A percentile compares a stretch with the other conserved stretches of the same genome.
Conservation (phyloP, 2,329 filamentous ascomycete species). For the Fusarium anthophilum region DNA sequence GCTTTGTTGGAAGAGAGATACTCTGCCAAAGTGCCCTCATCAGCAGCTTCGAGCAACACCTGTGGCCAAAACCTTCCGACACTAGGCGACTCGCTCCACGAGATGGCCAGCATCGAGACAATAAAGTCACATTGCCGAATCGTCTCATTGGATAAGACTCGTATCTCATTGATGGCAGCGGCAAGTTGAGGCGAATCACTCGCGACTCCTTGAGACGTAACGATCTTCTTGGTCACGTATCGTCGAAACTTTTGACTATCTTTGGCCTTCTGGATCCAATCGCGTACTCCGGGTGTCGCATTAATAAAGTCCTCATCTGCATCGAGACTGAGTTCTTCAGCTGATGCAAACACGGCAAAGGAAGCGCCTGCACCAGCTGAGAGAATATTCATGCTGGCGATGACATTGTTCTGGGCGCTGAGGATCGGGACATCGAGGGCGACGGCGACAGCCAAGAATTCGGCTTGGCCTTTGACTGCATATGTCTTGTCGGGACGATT, state of each 20-base stretch:
- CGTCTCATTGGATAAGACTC: not conserved
- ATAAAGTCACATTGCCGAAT: not conserved
- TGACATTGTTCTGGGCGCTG: not conserved
- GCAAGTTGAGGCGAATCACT: not conserved
- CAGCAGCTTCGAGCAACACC: not conserved
- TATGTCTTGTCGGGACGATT: not conserved
- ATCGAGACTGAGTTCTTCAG: not conserved
- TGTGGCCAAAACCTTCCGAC: not conserved
- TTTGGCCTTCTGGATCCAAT: not conserved
- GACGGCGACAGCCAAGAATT: not conserved
- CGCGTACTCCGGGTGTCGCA: not conserved
- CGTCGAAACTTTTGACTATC: not conserved
- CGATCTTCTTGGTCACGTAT: slow-evolving; percentile 1
- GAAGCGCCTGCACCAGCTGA: not conserved
- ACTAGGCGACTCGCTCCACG: not conserved
- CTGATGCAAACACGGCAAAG: not conserved
- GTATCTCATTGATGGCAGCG: not conserved
- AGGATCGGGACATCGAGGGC: not conserved
- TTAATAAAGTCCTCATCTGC: not conserved
- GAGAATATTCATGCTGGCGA: not conserved
- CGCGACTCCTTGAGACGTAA: not conserved
- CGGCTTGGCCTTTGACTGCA: not conserved
- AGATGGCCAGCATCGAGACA: not conserved
- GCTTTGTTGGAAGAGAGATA: not conserved
- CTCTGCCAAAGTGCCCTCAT: not conserved